Evolutionary conservation across 2,329 filamentous ascomycete genomes (phyloP), one percentile per base, ranked within the genome.

Genomic region (Aspergillus tanneri): DNA sequence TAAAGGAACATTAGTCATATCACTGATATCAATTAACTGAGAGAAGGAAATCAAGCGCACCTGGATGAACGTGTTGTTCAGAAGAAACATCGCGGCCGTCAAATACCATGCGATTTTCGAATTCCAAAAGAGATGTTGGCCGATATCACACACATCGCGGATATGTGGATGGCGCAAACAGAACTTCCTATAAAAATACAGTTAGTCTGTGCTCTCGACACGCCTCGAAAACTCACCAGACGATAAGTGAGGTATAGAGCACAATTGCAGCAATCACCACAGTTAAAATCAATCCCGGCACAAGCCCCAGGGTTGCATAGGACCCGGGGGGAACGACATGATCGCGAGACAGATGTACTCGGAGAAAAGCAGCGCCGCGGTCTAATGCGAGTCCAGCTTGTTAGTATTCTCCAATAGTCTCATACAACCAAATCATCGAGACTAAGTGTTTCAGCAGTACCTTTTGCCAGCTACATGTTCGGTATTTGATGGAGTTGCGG

Each of bases 321-420:
- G 90, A 95, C 80, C 88, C 95, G 0, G n/a, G n/a, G 91, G 91
- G 59, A 96, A 96, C 42, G 88, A 95, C 90, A 96, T 96, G 65
- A 96, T 96, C 18, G 81, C 81, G 71, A 96, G 74, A 67, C 90
- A 95, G 50, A 96, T 96, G 68, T 96, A 96, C 75, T 96, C 91
- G 42, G 89, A 93, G 72, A 96, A 96, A 43, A 96, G 82, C 58
- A 96, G 70, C 1, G 86, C 90, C 0, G 91, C 90, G 44, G 91
- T 96, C 86, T 87, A 61, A 46, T 43, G 35, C 8, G 19, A 28
- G 27, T 21, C 21, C 30, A 14, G 27, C 9, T 24, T 7, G 19
- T 27, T 43, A 35, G 19, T n/a, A 30, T 8, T 1, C 14, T 9
- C 11, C 30, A 40, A 24, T n/a, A 11, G 14, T 12, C 7, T 21